These are phyloP conservation scores for Meira miltonrushii DNA, from an alignment of 1,284 basidiomycete genomes.

Conservation along the genomic window DNA sequence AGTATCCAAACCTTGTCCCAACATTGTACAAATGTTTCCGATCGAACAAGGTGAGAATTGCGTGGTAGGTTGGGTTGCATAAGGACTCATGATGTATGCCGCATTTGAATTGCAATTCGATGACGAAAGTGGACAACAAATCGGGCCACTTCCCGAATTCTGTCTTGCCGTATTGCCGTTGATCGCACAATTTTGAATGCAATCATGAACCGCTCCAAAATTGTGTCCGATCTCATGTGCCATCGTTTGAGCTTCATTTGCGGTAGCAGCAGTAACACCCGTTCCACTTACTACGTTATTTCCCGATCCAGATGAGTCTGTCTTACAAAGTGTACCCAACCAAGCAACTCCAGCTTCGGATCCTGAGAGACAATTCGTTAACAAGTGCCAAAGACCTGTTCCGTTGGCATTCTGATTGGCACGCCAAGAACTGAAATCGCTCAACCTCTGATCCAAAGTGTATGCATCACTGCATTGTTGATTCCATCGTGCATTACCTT, in stretches of 20 bases:
- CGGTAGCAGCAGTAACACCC: conserved; percentile 69
- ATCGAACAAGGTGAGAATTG: conserved; percentile 60
- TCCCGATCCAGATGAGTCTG: conserved; percentile 56
- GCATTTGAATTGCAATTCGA: conserved; percentile 63
- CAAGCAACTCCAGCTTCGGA: conserved; percentile 85
- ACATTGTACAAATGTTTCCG: conserved; percentile 69
- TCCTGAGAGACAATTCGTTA: conserved; percentile 78
- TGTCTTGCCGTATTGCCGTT: conserved; percentile 44
- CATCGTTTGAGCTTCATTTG: conserved; percentile 67
- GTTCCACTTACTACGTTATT: conserved; percentile 68
- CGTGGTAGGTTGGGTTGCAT: conserved; percentile 4
- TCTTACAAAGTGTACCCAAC: conserved; percentile 54
- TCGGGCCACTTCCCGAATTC: conserved; percentile 21
- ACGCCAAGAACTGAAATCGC: conserved; percentile 76
- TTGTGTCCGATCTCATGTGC: conserved; percentile 83
- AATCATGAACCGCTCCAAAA: conserved; percentile 75
- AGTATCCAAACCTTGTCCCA: conserved; percentile 52
- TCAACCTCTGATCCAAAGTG: conserved; percentile 66
- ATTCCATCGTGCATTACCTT: conserved; percentile 55
- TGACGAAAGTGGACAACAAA: conserved; percentile 69
- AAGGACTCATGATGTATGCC: conserved; percentile 21
- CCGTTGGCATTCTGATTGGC: conserved; percentile 66
- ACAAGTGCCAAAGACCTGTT: conserved; percentile 80
- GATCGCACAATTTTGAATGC: conserved; percentile 62
- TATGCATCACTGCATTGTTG: conserved; percentile 31